A percentile compares a stretch with the other conserved stretches of the same genome.
Conservation (phyloP, 108 stramenopile genomes). For the Cyclotella sp. region DNA sequence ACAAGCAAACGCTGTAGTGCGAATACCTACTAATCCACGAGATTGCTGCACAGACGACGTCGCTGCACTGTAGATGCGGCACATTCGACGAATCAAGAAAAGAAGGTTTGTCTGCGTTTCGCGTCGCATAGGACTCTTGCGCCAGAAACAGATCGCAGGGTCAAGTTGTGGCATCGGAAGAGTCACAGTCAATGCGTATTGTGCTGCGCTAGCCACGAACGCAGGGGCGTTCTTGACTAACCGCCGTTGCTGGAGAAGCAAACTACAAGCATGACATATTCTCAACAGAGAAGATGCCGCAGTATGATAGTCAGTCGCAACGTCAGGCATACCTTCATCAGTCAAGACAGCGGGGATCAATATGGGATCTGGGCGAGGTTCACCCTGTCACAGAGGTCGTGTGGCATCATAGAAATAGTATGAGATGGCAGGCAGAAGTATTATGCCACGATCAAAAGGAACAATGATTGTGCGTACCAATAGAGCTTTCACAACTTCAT, state of each 20-base stretch:
- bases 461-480: slow-evolving; percentile 47
- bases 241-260: slow-evolving; percentile 94
- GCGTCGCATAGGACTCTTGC: slow-evolving; percentile 87
- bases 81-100: slow-evolving; percentile 88
- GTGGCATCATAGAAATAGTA: slow-evolving; percentile 16
- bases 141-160: slow-evolving; percentile 94
- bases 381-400: slow-evolving; percentile 50
- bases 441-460: neutral
- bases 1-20: slow-evolving; percentile 95
- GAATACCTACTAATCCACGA: slow-evolving; percentile 94
- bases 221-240: slow-evolving; percentile 96
- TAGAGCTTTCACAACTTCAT: slow-evolving; percentile 85
- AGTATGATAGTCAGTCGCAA: slow-evolving; percentile 83
- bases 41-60: slow-evolving; percentile 94
- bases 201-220: slow-evolving; percentile 93
- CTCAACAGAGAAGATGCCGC: slow-evolving; percentile 91
- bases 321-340: slow-evolving; percentile 88
- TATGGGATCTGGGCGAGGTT: slow-evolving; percentile 90
- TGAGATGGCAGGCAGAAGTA: neutral
- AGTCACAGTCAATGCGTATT: slow-evolving; percentile 93
- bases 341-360: slow-evolving; percentile 95
- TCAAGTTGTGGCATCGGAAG: slow-evolving; percentile 94
- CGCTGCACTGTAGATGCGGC: slow-evolving; percentile 90
- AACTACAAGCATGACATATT: slow-evolving; percentile 92
- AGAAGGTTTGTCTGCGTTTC: slow-evolving; percentile 91